phyloP scores from a whole-genome alignment of 352 stramenopile species.

The Phytopythium delawarense region DNA sequence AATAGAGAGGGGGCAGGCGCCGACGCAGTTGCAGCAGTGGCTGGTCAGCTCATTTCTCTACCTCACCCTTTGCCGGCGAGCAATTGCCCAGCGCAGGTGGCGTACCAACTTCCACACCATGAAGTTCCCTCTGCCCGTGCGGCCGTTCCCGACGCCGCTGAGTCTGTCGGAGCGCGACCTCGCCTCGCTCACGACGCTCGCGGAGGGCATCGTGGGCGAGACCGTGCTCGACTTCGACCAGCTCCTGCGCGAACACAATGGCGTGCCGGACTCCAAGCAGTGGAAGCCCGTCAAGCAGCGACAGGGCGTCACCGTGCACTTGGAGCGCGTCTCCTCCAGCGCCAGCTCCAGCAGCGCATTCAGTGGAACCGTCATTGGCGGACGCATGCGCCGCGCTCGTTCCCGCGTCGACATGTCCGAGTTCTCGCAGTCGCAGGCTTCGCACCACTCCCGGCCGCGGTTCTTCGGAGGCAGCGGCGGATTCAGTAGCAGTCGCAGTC shows the following conservation, averaged over 20 bases:
- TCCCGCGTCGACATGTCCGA: background rate
- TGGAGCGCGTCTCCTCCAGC: slow-evolving; percentile 8
- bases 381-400: background rate
- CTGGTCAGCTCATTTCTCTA: slow-evolving; percentile 7
- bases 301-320: slow-evolving; percentile 22
- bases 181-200: slow-evolving; percentile 17
- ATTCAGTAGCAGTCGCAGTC: background rate
- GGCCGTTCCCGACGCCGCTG: slow-evolving; percentile 23
- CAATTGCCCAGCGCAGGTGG: slow-evolving; percentile 1
- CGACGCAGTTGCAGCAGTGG: background rate
- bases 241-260: slow-evolving; percentile 17
- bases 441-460: background rate
- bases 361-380: background rate
- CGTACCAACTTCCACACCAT: background rate
- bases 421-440: slow-evolving; percentile 5
- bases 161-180: slow-evolving; percentile 22
- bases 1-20: background rate
- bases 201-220: slow-evolving; percentile 14
- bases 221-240: slow-evolving; percentile 29
- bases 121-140: slow-evolving; percentile 9
- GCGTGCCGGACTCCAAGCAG: slow-evolving; percentile 16
- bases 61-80: slow-evolving; percentile 1
- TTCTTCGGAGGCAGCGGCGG: slow-evolving; percentile 4
- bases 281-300: slow-evolving; percentile 30
- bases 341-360: background rate